Conservation (phyloP, 2,329 filamentous ascomycete genomes). For the Dothideomycetes sp. region DNA sequence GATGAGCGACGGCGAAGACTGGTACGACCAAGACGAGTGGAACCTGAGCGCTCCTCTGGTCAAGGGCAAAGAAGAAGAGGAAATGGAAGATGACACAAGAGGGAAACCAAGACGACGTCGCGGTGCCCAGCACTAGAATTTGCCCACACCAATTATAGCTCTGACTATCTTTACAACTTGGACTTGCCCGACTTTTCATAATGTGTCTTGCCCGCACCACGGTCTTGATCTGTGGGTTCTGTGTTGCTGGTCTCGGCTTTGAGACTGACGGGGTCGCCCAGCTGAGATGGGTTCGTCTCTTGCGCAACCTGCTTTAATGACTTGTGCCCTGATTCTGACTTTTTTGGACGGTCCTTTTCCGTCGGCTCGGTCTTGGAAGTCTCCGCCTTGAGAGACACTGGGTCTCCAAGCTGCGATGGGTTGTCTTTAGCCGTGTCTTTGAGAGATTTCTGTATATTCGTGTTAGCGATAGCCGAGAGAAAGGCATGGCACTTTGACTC, state of each 20-base stretch:
- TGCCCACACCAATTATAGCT: too few relatives aligned
- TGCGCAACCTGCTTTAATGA: constrained; percentile 21
- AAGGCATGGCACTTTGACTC: not conserved
- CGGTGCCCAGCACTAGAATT: constrained; percentile 17
- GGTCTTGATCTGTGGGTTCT: constrained; percentile 26
- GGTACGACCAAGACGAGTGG: constrained; percentile 80
- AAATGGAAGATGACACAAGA: constrained; percentile 54
- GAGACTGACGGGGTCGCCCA: constrained; percentile 24
- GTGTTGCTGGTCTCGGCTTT: constrained; percentile 23
- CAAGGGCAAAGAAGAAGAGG: constrained; percentile 78
- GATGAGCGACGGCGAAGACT: constrained; percentile 83
- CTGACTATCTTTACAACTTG: constrained; percentile 23
- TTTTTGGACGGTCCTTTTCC: constrained; percentile 19
- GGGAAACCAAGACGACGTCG: constrained; percentile 42
- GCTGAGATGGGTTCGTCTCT: constrained; percentile 20
- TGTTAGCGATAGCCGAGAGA: not conserved
- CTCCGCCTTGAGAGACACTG: constrained; percentile 28
- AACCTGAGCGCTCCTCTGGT: constrained; percentile 62
- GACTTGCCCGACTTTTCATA: constrained; percentile 21
- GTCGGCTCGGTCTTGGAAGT: constrained; percentile 24
- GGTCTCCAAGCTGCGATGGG: constrained; percentile 27
- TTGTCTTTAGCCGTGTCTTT: constrained; percentile 21
- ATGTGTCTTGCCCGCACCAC: constrained; percentile 20
- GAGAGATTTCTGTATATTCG: constrained; percentile 12
- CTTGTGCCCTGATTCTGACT: constrained; percentile 14